Evolutionary conservation across 106 monocot genomes (phyloP).

Genomic region (Allium sativum): DNA sequence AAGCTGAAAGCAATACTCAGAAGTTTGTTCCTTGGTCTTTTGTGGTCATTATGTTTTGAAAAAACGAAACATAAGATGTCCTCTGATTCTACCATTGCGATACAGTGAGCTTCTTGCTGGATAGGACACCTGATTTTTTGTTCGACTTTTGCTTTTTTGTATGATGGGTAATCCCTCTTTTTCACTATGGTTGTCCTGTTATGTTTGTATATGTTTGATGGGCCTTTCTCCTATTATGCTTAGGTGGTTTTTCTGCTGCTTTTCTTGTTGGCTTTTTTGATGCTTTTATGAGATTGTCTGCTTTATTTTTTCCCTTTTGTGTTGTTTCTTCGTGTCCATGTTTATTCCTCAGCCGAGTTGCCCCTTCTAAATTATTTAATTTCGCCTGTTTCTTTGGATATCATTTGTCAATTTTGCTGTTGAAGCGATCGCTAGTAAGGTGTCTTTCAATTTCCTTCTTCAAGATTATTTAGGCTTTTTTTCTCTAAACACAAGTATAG

Average conservation of each 20-base stretch:
- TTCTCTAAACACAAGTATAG: not conserved
- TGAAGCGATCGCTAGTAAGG: not conserved
- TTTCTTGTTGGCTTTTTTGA: slow-evolving; percentile 2
- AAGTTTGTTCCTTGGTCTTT: slow-evolving; percentile 2
- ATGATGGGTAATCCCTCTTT: not conserved
- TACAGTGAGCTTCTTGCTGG: not conserved
- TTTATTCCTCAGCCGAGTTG: not conserved
- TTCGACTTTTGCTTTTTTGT: slow-evolving; percentile 2
- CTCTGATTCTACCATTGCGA: not conserved
- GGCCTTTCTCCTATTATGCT: slow-evolving; percentile 8
- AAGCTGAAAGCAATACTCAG: not conserved
- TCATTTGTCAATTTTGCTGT: not conserved
- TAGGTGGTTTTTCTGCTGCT: not conserved
- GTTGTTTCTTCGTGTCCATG: not conserved
- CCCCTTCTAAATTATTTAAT: not conserved
- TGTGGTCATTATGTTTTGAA: slow-evolving; percentile 1
- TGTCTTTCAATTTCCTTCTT: not conserved
- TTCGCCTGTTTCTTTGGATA: not conserved
- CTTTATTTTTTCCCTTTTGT: not conserved
- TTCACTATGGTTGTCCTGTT: not conserved
- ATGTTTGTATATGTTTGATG: slow-evolving; percentile 1
- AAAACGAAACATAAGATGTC: slow-evolving; percentile 10
- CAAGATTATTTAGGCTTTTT: not conserved
- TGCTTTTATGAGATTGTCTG: slow-evolving; percentile 5
- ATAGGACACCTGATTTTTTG: slow-evolving; percentile 4